Evolutionary conservation across 2,329 filamentous ascomycete genomes (phyloP), one percentile per base, ranked within the genome.

Genomic region (Fusarium fujikuroi): DNA sequence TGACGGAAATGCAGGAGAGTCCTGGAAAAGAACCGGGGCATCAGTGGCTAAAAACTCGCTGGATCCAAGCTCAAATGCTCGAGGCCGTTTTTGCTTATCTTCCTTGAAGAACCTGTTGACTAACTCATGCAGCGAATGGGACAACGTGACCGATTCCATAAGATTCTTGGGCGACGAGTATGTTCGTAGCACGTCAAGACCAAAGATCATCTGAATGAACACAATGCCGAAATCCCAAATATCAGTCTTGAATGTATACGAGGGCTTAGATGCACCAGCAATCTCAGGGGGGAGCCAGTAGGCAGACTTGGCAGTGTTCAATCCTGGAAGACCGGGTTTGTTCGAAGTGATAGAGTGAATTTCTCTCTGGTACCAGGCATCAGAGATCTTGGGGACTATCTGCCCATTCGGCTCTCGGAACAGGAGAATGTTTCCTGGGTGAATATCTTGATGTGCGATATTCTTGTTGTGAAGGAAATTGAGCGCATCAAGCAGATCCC

Each of bases 181-280:
- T 66, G 91, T 92, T 66, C 92, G 87, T 23, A 92, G 86, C 11
- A 94, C 89, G 73, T 94, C 90, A 39, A 94, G 86, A 5, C 96
- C 96, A 80, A 98, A 95, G 7, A 96, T 89, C 94, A 98, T 98
- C 80, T 99, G 95, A 43, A 97, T 82, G 76, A 98, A 93, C 9
- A 98, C 89, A 36, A 98, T 90, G 9, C 96, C 96, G 77, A 99
- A 91, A 74, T 98, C 93, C 96, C 96, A 99, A 14, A 98, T 90
- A 80, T 98, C 96, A 1, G 94, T 94, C 80, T 97, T 97, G 77
- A 89, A 88, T 3, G 88, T 91, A 83, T 92, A 86, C 80, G 92
- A 85, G 36, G 87, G 87, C 34, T 88, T 91, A 66, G 87, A 89
- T 2, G 86, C 87, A 52, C 84, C 88, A 36, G 89, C 88, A 57